Conservation (phyloP, 371 early-diverging fungal genomes). For the Rhizopus stolonifer region DNA sequence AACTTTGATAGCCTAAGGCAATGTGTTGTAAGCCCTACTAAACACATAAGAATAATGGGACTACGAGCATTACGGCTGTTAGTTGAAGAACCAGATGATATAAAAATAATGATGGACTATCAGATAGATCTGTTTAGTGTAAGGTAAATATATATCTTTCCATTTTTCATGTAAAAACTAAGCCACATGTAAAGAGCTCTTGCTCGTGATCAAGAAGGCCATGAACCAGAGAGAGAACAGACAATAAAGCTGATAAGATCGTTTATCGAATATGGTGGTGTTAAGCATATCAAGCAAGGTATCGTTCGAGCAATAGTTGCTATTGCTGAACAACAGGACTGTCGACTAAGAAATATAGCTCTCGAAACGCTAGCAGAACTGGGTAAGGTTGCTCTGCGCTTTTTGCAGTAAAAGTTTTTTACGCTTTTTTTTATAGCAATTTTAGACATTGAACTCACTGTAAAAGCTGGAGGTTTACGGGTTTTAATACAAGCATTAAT, state of each 20-base stretch:
- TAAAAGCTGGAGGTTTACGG: conserved; percentile 70
- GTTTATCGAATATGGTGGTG: conserved; percentile 69
- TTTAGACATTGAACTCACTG: conserved; percentile 61
- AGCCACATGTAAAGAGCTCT: conserved; percentile 48
- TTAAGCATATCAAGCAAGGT: conserved; percentile 57
- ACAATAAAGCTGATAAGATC: conserved; percentile 69
- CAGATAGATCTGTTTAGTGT: conserved; percentile 69
- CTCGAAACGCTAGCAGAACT: conserved; percentile 81
- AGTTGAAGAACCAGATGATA: conserved; percentile 43
- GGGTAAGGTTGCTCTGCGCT: conserved; percentile 38
- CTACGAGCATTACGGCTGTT: conserved; percentile 59
- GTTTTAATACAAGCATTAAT: conserved; percentile 67
- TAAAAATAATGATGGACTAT: conserved; percentile 46
- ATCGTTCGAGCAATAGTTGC: conserved; percentile 76
- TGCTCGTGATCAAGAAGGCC: conserved; percentile 57
- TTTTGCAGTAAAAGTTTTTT: background rate
- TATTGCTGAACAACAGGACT: conserved; percentile 79
- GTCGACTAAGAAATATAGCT: conserved; percentile 69
- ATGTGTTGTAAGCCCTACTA: conserved; percentile 52
- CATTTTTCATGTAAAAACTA: too few species aligned
- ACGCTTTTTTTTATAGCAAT: conserved; percentile 27
- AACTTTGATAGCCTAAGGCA: conserved; percentile 45
- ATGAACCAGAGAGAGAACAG: conserved; percentile 77
- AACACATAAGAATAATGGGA: conserved; percentile 53
- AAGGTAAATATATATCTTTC: conserved; percentile 34